Percentiles rank a stretch among this genome's conserved stretches.
Conservation (phyloP, 169 alveolate genomes). For the Plasmodium gonderi region DNA sequence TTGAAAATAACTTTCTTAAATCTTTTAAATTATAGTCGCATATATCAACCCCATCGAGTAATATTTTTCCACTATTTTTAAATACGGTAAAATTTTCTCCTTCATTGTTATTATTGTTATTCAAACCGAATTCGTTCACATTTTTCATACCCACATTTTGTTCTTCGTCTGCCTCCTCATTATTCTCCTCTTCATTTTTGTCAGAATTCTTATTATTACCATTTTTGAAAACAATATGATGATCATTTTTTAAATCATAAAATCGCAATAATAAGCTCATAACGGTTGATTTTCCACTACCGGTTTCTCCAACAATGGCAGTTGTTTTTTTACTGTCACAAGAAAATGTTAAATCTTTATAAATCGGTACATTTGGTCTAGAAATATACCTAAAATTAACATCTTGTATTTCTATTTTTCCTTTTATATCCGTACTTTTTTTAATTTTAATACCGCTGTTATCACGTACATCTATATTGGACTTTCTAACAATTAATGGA, state of each 20-base stretch:
- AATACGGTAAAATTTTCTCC: conserved; percentile 10
- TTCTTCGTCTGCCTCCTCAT: neutral
- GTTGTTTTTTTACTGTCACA: conserved; percentile 79
- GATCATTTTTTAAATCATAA: conserved; percentile 87
- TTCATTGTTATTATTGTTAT: neutral
- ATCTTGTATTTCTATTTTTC: conserved; percentile 41
- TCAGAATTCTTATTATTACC: neutral
- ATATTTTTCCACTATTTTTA: conserved; percentile 84
- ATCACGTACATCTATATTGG: conserved; percentile 62
- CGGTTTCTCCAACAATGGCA: conserved; percentile 95
- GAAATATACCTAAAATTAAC: conserved; percentile 53
- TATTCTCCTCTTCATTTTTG: neutral
- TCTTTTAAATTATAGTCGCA: conserved; percentile 81
- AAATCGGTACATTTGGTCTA: conserved; percentile 70
- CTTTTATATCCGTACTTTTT: conserved; percentile 10
- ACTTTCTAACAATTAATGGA: conserved; percentile 52
- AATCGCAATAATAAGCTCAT: conserved; percentile 90
- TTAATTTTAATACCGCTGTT: conserved; percentile 59
- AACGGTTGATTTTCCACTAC: conserved; percentile 95
- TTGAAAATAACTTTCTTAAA: conserved; percentile 67
- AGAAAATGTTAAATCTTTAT: conserved; percentile 68
- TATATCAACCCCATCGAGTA: conserved; percentile 90
- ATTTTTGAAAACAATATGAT: conserved; percentile 77
- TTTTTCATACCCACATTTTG: neutral
- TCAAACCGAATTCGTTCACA: neutral